Base-by-base conservation (phyloP, 805 yeast species). In the Kuraishia molischiana region DNA sequence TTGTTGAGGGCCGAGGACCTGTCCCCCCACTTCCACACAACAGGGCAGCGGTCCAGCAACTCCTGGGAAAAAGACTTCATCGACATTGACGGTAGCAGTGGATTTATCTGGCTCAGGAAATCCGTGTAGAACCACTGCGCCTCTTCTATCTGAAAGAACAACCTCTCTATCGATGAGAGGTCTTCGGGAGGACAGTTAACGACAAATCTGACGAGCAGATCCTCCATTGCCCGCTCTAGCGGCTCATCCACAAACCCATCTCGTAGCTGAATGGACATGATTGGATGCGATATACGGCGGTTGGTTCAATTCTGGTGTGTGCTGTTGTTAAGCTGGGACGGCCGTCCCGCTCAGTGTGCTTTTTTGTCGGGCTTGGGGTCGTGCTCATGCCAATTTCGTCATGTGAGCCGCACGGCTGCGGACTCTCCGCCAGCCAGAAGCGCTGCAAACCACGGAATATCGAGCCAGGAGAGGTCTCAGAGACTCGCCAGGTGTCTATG, bases 61-160 rank as follows among this genome's bases (percentile, higher is more conserved):
- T 66, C 68, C 34, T 79, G 72, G 0, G 89, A 78, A 55, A 92
- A 89, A 6, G 70, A 60, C 54, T 81, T 82, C 74, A 87, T 77
- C 51, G 79, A 82, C 66, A 89, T 62, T 2, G 73, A 54, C 2
- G 97, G 97, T 41, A 90, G 66, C 24, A 67, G 57, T 3, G 92
- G 89, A 54, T 86, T 82, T 49, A 79, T 61, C 26, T 71, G 72
- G 26, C 89, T 71, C 10, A 81, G 68, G 50, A 81, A 89, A 59
- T 92, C 99, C 36, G 82, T 72, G 59, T 89, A 92, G 54, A 84
- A 92, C 98, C 98, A 92, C 48, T 87, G 96, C 2, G 98, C 98
- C 58, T 92, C 97, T 64, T 92, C 99, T 31, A 92, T 79, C 55
- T 89, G 95, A 62, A 92, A 92, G 52, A 87, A 74, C 19, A 89